Evolutionary conservation across 345 rosid species (phyloP).

Genomic region (Rhodomyrtus tomentosa): DNA sequence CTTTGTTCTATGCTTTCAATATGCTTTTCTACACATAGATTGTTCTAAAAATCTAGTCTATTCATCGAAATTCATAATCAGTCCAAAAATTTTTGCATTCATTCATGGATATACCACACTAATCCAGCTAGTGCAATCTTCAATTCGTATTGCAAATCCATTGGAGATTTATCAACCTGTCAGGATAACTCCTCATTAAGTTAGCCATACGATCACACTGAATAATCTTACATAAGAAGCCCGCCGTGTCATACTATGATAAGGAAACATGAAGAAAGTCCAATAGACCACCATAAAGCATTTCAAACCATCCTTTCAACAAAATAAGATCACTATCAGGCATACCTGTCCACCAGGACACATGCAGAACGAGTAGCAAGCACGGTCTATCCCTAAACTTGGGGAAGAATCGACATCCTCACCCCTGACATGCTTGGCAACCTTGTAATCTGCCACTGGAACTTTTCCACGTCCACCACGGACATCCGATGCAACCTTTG

Average conservation of each 20-base stretch:
- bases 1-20: background rate
- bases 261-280: background rate
- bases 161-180: background rate
- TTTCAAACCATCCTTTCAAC: background rate
- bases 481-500: constrained; percentile 59
- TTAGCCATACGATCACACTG: background rate
- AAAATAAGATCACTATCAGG: background rate
- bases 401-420: constrained; percentile 16
- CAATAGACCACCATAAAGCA: background rate
- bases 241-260: background rate
- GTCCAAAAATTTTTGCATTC: background rate
- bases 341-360: constrained; percentile 98
- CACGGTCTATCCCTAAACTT: constrained; percentile 22
- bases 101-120: background rate
- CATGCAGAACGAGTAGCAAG: constrained; percentile 99
- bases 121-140: background rate
- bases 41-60: background rate
- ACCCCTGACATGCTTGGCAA: constrained; percentile 45
- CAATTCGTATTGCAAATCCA: background rate
- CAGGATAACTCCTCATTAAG: background rate
- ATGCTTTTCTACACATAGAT: background rate
- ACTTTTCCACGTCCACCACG: constrained; percentile 78
- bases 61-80: background rate
- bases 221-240: background rate
- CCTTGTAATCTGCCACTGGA: constrained; percentile 92